Evolutionary conservation across 371 early-diverging fungal genomes (phyloP).

Genomic region (Batkoa obscura): DNA sequence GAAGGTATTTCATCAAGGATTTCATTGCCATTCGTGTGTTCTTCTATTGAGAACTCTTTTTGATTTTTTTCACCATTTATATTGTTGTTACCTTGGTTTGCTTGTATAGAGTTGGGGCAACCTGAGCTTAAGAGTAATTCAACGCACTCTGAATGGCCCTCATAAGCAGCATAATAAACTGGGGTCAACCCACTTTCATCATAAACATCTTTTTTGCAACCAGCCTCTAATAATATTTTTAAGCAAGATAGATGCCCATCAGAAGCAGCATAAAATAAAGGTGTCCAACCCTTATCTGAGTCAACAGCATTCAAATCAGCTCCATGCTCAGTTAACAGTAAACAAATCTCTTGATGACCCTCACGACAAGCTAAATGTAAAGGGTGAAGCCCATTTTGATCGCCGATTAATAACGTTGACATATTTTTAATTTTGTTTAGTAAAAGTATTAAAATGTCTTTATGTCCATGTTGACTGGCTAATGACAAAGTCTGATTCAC

Average conservation of each 20-base stretch:
- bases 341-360: slow-evolving; percentile 55
- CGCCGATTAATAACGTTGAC: slow-evolving; percentile 16
- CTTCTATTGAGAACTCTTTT: no score
- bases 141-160: slow-evolving; percentile 70
- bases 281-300: slow-evolving; percentile 87
- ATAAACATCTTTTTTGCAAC: slow-evolving; percentile 44
- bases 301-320: slow-evolving; percentile 62
- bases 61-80: no score
- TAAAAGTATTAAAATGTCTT: slow-evolving; percentile 59
- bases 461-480: slow-evolving; percentile 80
- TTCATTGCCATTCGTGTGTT: slow-evolving; percentile 7
- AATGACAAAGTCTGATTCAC: slow-evolving; percentile 46
- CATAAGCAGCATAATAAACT: slow-evolving; percentile 83
- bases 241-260: slow-evolving; percentile 79
- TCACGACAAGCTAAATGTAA: slow-evolving; percentile 75
- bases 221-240: slow-evolving; percentile 55
- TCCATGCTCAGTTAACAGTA: slow-evolving; percentile 49
- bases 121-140: slow-evolving; percentile 32
- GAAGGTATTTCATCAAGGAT: slow-evolving; percentile 61
- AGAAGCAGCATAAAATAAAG: slow-evolving; percentile 81
- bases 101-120: slow-evolving; percentile 12
- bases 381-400: slow-evolving; percentile 63
- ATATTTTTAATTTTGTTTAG: slow-evolving; percentile 51
- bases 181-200: slow-evolving; percentile 75
- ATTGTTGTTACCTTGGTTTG: no score